Base-by-base conservation (phyloP, 2,329 filamentous ascomycete species). In the Emergomyces orientalis region DNA sequence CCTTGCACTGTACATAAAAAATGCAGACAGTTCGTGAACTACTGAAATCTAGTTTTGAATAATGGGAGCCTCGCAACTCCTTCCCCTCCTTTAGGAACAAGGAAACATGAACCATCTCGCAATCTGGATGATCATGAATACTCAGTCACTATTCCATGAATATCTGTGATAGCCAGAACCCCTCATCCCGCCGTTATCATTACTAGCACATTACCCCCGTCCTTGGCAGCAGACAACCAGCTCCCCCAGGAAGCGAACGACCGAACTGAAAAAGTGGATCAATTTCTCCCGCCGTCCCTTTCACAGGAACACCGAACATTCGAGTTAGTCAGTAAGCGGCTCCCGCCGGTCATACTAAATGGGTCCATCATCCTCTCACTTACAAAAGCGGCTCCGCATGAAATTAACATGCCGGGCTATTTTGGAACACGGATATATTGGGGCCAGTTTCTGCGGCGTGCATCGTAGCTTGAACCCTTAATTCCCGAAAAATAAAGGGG, bases 401-500 rank as follows among this genome's bases (percentile, higher is more conserved):
- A 27, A 49, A 49, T 54, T 5, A 54, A n/a, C 17, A 54, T 54
- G 51, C 19, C 8, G 19, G 30, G 51, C 51, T 54, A 54, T 32
- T 54, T 54, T 54, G 17, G 51, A 32, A 32, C 19, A n/a, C 22
- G 25, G 49, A 6, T 17, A 19, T 17, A 32, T 52, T 52, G 25
- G 49, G 49, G 49, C 49, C 25, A 32, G 49, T 13, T 52, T 17
- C 17, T 52, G 25, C 22, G 27, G 22, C 47, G 27, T 49, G 51
- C 30, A 27, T 32, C 7, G 51, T 8, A 32, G 30, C 30, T 34
- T 54, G 51, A 34, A 54, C 51, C 51, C 51, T 54, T 34, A n/a
- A 54, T 54, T 54, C 51, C 51, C 27, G 30, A 54, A 34, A 54
- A 54, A 54, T 54, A 19, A 54, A 54, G 51, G 49, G 43, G 22